Conservation (phyloP, 179 eudicot species). For the Vitellaria paradoxa region DNA sequence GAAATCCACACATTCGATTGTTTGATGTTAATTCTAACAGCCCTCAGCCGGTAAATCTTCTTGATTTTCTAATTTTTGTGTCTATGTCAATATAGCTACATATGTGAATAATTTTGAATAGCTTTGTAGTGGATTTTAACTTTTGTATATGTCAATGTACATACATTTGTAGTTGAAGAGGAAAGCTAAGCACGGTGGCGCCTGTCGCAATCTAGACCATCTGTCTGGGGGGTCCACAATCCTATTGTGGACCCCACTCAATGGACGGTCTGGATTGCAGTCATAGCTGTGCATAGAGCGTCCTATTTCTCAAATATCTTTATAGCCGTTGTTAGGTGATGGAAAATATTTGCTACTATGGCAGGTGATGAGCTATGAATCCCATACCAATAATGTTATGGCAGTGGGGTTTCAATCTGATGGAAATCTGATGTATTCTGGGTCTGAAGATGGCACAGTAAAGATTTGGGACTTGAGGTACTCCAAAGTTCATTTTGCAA, state of each 20-base stretch:
- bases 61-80: neutral
- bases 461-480: slow-evolving; percentile 98
- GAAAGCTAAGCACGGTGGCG: too few relatives aligned
- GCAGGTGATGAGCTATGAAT: slow-evolving; percentile 95
- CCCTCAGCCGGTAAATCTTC: slow-evolving; percentile 68
- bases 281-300: too few relatives aligned
- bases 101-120: too few relatives aligned
- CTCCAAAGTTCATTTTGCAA: slow-evolving; percentile 4
- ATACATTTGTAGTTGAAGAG: too few relatives aligned
- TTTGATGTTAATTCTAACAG: slow-evolving; percentile 80
- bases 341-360: slow-evolving; percentile 10
- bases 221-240: too few relatives aligned
- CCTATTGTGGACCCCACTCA: too few relatives aligned
- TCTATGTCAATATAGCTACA: neutral
- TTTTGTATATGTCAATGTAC: too few relatives aligned
- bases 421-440: slow-evolving; percentile 98
- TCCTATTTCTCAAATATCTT: too few relatives aligned
- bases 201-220: too few relatives aligned
- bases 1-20: slow-evolving; percentile 85
- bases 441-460: slow-evolving; percentile 98
- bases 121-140: too few relatives aligned
- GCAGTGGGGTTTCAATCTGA: slow-evolving; percentile 95
- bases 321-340: neutral
- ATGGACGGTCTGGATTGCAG: too few relatives aligned
- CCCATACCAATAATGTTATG: slow-evolving; percentile 95